Conservation (phyloP, 169 alveolate genomes). For the Cystoisospora suis region DNA sequence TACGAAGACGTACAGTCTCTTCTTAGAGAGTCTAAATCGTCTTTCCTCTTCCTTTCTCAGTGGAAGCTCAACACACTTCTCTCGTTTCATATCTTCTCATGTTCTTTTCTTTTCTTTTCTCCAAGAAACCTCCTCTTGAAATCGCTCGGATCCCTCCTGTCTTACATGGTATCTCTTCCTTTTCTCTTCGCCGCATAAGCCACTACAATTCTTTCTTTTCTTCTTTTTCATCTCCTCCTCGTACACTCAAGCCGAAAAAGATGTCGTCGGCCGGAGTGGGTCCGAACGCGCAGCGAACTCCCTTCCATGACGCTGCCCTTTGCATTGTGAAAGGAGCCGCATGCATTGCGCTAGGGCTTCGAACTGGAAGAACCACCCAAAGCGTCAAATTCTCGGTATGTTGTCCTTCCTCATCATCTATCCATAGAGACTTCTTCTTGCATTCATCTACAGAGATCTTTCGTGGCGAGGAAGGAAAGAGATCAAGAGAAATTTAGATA, state of each 20-base stretch:
- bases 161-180: background rate
- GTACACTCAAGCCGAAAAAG: background rate
- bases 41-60: too few species aligned
- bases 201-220: background rate
- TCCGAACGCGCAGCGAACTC: background rate
- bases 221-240: background rate
- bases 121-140: background rate
- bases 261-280: too few species aligned
- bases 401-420: too few species aligned
- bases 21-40: too few species aligned
- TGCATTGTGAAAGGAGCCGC: slow-evolving; percentile 46
- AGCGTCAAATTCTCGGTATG: slow-evolving; percentile 39
- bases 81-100: background rate
- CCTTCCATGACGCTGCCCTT: slow-evolving; percentile 31
- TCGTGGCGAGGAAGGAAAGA: too few species aligned
- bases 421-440: too few species aligned
- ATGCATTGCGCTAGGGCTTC: slow-evolving; percentile 22
- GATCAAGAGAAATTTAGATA: too few species aligned
- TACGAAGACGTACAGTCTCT: too few species aligned
- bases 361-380: slow-evolving; percentile 18
- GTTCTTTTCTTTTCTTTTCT: background rate
- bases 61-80: background rate
- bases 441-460: too few species aligned
- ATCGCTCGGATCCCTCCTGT: background rate
- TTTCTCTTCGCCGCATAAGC: background rate